A percentile compares a stretch with the other conserved stretches of the same genome.
Evolutionary conservation across 169 alveolate species (phyloP).

Genomic region (Sarcocystis neurona): DNA sequence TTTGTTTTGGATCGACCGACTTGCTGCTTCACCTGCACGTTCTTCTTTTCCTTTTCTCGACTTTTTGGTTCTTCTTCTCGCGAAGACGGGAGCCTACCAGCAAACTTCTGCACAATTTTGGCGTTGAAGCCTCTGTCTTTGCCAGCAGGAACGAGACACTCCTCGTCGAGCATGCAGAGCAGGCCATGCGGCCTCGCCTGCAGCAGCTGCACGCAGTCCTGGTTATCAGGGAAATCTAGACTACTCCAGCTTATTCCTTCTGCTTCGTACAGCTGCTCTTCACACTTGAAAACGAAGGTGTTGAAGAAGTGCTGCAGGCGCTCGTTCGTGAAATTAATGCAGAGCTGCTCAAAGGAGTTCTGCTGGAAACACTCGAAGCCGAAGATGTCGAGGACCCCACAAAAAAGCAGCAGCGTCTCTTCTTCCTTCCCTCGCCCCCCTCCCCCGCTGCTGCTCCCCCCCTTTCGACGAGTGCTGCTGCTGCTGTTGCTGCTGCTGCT

Average conservation of each 20-base stretch:
- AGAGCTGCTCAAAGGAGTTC: slow-evolving; percentile 93
- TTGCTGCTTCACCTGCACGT: background rate
- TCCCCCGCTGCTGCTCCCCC: slow-evolving; percentile 2
- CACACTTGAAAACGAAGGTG: slow-evolving; percentile 94
- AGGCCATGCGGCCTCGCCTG: slow-evolving; percentile 83
- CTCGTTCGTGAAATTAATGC: slow-evolving; percentile 98
- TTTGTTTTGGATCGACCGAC: background rate
- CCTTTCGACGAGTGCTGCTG: background rate
- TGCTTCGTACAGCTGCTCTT: slow-evolving; percentile 70
- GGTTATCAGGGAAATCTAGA: slow-evolving; percentile 96
- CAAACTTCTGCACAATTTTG: slow-evolving; percentile 78
- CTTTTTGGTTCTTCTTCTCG: background rate
- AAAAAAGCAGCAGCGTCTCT: slow-evolving; percentile 34
- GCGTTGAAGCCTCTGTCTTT: slow-evolving; percentile 81
- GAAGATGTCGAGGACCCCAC: slow-evolving; percentile 95
- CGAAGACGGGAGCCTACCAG: too few species aligned
- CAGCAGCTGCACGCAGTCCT: slow-evolving; percentile 92
- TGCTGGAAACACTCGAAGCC: slow-evolving; percentile 97
- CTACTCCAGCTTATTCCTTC: slow-evolving; percentile 92
- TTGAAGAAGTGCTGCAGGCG: slow-evolving; percentile 91
- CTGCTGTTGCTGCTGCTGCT: slow-evolving; percentile 25
- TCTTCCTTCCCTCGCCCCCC: slow-evolving; percentile 14
- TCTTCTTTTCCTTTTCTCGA: background rate
- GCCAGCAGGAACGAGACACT: slow-evolving; percentile 91
- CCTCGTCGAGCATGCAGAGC: slow-evolving; percentile 93